These are phyloP conservation scores for Amanita thiersii DNA, from an alignment of 768 basidiomycete species.

Conservation along the genomic window DNA sequence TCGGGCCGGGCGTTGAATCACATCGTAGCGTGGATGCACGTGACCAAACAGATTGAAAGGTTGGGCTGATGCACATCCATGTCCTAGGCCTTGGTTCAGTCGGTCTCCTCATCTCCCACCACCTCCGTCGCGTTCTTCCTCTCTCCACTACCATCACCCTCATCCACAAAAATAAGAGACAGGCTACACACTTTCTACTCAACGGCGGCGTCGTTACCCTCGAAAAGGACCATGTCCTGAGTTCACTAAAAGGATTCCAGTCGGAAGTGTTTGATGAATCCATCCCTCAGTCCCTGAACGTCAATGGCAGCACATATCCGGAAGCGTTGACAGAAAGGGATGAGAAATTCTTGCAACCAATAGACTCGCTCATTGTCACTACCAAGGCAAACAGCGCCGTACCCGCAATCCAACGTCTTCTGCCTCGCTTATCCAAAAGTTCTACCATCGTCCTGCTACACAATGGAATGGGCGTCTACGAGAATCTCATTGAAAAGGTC, in stretches of 20 bases:
- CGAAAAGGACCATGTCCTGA: constrained; percentile 39
- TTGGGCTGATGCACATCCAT: constrained; percentile 58
- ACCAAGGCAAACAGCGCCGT: constrained; percentile 69
- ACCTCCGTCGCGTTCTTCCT: constrained; percentile 60
- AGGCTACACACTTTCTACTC: constrained; percentile 25
- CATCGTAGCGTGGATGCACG: too few relatives aligned
- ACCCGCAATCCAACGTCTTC: constrained; percentile 46
- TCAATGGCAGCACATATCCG: not conserved
- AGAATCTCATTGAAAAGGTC: constrained; percentile 54
- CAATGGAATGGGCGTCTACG: constrained; percentile 92
- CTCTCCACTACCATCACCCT: constrained; percentile 50
- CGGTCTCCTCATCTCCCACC: constrained; percentile 74
- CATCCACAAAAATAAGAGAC: constrained; percentile 49
- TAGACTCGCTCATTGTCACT: constrained; percentile 76
- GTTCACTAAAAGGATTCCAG: constrained; percentile 34
- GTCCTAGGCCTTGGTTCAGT: constrained; percentile 77
- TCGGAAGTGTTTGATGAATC: constrained; percentile 37
- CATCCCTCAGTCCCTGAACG: not conserved
- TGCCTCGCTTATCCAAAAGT: constrained; percentile 50
- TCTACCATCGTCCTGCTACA: constrained; percentile 90
- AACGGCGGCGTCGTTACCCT: constrained; percentile 33
- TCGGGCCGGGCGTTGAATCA: too few relatives aligned
- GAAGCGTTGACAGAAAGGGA: constrained; percentile 7
- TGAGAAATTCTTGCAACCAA: constrained; percentile 22
- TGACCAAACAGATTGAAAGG: too few relatives aligned